Conservation (phyloP, 345 rosid species). For the Eucalyptus caleyi region DNA sequence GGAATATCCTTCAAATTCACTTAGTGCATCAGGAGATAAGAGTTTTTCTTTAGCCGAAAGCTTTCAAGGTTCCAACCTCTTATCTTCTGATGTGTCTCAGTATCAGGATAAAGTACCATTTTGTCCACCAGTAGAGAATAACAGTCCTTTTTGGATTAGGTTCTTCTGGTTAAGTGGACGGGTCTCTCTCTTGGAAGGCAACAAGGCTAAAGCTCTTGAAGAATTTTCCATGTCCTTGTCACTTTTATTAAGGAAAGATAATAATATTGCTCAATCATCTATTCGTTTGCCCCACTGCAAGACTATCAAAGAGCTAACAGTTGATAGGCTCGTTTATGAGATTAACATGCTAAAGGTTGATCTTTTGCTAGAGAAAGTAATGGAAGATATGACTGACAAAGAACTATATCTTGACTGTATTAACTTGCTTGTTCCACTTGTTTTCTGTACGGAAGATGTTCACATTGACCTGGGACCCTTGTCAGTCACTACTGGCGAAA, state of each 20-base stretch:
- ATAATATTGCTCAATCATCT: slow-evolving; percentile 12
- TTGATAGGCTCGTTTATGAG: slow-evolving; percentile 54
- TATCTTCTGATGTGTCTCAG: neutral
- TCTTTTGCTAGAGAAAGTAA: slow-evolving; percentile 57
- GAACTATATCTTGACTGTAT: slow-evolving; percentile 58
- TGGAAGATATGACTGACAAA: slow-evolving; percentile 65
- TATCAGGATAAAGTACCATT: neutral
- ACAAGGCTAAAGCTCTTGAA: slow-evolving; percentile 70
- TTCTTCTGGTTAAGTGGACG: slow-evolving; percentile 91
- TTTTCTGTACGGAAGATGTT: slow-evolving; percentile 38
- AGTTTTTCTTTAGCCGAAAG: slow-evolving; percentile 2
- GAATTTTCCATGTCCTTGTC: slow-evolving; percentile 56
- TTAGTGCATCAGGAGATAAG: slow-evolving; percentile 12
- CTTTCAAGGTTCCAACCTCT: slow-evolving; percentile 16
- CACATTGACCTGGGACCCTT: slow-evolving; percentile 26
- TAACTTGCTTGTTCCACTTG: slow-evolving; percentile 62
- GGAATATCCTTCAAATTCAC: slow-evolving; percentile 31
- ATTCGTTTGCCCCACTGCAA: slow-evolving; percentile 63
- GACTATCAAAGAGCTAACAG: slow-evolving; percentile 44
- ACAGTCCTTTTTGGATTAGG: slow-evolving; percentile 67
- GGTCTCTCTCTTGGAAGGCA: slow-evolving; percentile 60
- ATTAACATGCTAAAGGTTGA: slow-evolving; percentile 68
- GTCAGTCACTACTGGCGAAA: slow-evolving; percentile 15
- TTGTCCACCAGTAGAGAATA: neutral
- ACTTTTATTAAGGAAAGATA: slow-evolving; percentile 36